Percentiles rank a stretch among this genome's conserved stretches.
phyloP scores from a whole-genome alignment of 2,329 filamentous ascomycete species.

The Aspergillus fumigatus region DNA sequence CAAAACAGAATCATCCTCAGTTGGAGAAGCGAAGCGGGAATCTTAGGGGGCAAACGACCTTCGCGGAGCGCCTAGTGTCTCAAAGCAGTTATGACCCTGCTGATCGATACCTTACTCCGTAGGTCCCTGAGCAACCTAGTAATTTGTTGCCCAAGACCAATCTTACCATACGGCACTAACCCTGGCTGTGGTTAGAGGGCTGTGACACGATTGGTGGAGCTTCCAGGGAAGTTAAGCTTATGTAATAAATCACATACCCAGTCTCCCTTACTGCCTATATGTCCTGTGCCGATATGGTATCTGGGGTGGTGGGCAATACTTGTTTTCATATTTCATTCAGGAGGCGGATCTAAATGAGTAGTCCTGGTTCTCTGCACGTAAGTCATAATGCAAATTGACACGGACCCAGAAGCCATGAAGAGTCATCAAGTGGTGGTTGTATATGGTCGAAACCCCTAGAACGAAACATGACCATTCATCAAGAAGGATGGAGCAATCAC shows the following conservation, averaged over 20 bases:
- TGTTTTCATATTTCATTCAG: background rate
- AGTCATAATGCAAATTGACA: background rate
- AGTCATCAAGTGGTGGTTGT: background rate
- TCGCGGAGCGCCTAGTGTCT: conserved; percentile 6
- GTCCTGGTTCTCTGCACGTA: background rate
- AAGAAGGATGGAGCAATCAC: conserved; percentile 13
- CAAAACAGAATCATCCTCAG: conserved; percentile 12
- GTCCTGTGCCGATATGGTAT: background rate
- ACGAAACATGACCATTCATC: background rate
- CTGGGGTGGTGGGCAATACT: background rate
- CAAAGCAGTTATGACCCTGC: conserved; percentile 8
- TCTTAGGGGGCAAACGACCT: conserved; percentile 5
- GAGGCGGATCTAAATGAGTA: background rate
- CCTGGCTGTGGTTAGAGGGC: background rate
- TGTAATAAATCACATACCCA: background rate
- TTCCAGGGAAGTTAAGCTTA: background rate
- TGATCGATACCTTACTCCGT: too few relatives aligned
- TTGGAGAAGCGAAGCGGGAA: conserved; percentile 14
- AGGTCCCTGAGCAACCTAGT: background rate
- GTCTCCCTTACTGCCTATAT: too few relatives aligned
- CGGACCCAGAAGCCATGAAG: background rate
- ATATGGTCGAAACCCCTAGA: background rate
- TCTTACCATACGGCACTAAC: background rate
- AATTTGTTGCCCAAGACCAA: background rate
- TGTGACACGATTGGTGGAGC: background rate